Conservation (phyloP, 345 rosid genomes). For the Pelargonium nanum region DNA sequence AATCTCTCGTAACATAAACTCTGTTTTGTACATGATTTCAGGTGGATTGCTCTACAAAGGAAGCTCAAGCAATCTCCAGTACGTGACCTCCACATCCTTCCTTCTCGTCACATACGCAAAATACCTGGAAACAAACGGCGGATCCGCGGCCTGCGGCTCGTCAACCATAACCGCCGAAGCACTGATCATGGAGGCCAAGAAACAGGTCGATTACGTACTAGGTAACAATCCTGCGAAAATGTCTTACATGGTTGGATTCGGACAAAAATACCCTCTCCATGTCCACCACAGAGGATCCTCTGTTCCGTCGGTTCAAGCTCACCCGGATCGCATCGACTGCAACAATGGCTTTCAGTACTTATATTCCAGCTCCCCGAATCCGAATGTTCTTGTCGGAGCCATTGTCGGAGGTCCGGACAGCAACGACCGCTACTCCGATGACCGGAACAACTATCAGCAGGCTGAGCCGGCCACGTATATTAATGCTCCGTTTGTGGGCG, state of each 20-base stretch:
- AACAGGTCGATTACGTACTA: constrained; percentile 71
- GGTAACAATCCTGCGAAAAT: constrained; percentile 73
- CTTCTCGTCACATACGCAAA: constrained; percentile 57
- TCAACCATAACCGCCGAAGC: constrained; percentile 26
- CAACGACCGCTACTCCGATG: constrained; percentile 44
- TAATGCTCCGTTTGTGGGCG: constrained; percentile 67
- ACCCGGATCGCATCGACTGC: constrained; percentile 43
- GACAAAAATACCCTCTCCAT: constrained; percentile 54
- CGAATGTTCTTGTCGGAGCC: constrained; percentile 55
- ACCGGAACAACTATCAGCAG: constrained; percentile 52
- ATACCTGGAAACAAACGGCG: constrained; percentile 37
- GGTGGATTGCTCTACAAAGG: constrained; percentile 65
- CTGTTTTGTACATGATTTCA: too few relatives aligned
- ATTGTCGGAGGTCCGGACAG: constrained; percentile 59
- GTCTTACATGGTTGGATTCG: constrained; percentile 92
- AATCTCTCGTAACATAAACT: too few relatives aligned
- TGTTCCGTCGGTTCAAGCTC: constrained; percentile 44
- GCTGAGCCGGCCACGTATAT: constrained; percentile 70
- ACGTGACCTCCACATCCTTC: constrained; percentile 51
- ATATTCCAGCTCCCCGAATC: constrained; percentile 38
- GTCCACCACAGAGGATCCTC: constrained; percentile 93
- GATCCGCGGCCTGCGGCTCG: constrained; percentile 30
- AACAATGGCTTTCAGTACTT: constrained; percentile 43
- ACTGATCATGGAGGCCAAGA: constrained; percentile 43
- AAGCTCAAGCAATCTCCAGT: constrained; percentile 58